These are phyloP conservation scores for Talaromyces borbonicus DNA, from an alignment of 495 filamentous ascomycete species.

Conservation along the genomic window DNA sequence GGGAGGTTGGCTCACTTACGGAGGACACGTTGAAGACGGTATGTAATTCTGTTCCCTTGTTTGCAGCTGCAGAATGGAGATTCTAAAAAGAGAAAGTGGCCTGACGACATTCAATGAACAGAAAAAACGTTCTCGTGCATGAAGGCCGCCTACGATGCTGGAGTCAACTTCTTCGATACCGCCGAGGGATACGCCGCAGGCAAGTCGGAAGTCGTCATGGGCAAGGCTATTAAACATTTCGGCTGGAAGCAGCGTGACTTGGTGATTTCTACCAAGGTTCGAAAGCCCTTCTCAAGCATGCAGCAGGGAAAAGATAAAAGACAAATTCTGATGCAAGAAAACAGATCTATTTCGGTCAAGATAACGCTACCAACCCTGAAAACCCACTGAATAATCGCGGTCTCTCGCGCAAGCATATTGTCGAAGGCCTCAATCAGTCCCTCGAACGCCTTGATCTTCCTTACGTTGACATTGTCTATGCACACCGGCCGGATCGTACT, in stretches of 20 bases:
- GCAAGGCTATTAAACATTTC: constrained; percentile 50
- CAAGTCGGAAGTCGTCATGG: constrained; percentile 66
- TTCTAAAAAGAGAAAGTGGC: no score
- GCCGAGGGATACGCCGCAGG: constrained; percentile 53
- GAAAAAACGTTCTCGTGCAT: constrained; percentile 58
- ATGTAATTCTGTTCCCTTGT: constrained; percentile 10
- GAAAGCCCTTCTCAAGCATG: constrained; percentile 6
- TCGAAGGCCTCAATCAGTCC: constrained; percentile 58
- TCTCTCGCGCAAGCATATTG: constrained; percentile 72
- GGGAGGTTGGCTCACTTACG: constrained; percentile 70
- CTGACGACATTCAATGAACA: constrained; percentile 17
- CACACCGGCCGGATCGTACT: constrained; percentile 70
- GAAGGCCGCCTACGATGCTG: constrained; percentile 65
- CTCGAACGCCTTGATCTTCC: constrained; percentile 61
- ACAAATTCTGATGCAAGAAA: not conserved
- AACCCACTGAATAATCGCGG: constrained; percentile 56
- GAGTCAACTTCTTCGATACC: constrained; percentile 64
- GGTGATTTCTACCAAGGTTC: constrained; percentile 75
- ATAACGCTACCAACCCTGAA: constrained; percentile 45
- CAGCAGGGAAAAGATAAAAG: no score
- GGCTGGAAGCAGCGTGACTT: constrained; percentile 69
- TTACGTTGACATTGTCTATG: constrained; percentile 70
- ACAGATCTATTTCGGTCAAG: constrained; percentile 58
- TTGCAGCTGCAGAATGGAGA: no score
- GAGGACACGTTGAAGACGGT: constrained; percentile 65